phyloP scores from a whole-genome alignment of 495 filamentous ascomycete genomes.

The Aspergillus ellipticus region DNA sequence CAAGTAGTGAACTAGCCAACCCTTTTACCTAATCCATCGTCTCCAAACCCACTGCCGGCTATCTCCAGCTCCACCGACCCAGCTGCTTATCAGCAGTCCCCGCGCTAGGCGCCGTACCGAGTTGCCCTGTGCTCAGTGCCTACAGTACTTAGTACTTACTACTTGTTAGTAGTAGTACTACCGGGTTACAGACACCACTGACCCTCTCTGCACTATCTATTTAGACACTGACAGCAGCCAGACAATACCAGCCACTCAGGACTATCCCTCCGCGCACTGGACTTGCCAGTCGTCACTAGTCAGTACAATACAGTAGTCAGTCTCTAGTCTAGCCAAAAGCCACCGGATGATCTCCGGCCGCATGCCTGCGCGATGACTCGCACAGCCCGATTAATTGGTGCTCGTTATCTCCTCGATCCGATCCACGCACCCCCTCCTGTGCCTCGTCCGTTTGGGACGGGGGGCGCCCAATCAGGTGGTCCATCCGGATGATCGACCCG shows the following conservation, averaged over 20 bases:
- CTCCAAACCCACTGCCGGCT: slow-evolving; percentile 9
- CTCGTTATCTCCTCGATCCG: neutral
- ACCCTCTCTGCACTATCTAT: neutral
- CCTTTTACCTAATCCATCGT: slow-evolving; percentile 15
- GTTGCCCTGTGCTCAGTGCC: slow-evolving; percentile 2
- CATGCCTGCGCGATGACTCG: neutral
- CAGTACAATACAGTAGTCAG: too few species aligned
- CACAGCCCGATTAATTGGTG: neutral
- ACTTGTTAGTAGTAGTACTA: too few species aligned
- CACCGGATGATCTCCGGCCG: neutral
- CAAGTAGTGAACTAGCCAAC: neutral
- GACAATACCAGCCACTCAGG: too few species aligned
- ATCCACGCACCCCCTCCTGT: neutral
- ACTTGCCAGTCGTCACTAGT: too few species aligned
- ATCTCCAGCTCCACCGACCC: slow-evolving; percentile 17
- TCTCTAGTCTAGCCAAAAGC: too few species aligned
- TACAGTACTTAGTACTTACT: too few species aligned
- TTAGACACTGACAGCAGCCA: neutral
- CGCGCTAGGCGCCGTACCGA: slow-evolving; percentile 26
- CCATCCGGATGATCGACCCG: neutral
- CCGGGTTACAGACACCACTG: too few species aligned
- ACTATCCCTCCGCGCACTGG: too few species aligned
- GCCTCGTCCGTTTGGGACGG: neutral
- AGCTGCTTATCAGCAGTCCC: slow-evolving; percentile 19
- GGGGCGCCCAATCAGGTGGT: neutral